phyloP scores from a whole-genome alignment of 2,329 filamentous ascomycete species.

The Aspergillus aculeatinus region DNA sequence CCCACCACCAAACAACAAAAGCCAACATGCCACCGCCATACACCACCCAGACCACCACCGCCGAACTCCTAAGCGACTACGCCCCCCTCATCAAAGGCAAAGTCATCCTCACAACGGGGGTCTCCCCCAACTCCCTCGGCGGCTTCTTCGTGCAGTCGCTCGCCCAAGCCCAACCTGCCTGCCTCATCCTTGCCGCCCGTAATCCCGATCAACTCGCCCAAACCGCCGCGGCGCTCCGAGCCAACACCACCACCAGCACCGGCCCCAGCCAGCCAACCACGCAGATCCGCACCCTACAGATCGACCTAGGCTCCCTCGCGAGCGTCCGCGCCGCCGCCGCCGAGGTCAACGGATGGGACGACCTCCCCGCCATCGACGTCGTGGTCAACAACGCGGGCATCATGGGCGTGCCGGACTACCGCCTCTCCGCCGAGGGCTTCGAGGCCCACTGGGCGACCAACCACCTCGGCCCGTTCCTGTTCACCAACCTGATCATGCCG shows the following conservation, averaged over 20 bases:
- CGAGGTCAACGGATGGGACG: constrained; percentile 27
- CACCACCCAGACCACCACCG: constrained; percentile 15
- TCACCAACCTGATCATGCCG: constrained; percentile 41
- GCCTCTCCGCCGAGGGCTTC: constrained; percentile 34
- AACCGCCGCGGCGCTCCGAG: constrained; percentile 27
- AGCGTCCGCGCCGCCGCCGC: constrained; percentile 34
- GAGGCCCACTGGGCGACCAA: constrained; percentile 43
- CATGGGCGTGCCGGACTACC: constrained; percentile 32
- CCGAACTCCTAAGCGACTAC: constrained; percentile 23
- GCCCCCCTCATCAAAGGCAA: constrained; percentile 25
- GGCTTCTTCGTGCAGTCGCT: constrained; percentile 36
- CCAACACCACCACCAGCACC: background rate
- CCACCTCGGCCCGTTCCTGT: constrained; percentile 41
- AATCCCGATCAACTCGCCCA: constrained; percentile 33
- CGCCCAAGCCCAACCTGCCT: constrained; percentile 25
- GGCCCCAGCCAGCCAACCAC: constrained; percentile 16
- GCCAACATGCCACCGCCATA: background rate
- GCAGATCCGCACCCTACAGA: constrained; percentile 24
- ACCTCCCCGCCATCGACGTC: constrained; percentile 38
- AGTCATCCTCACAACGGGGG: constrained; percentile 44
- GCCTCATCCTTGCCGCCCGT: constrained; percentile 43
- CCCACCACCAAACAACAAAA: background rate
- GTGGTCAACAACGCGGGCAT: constrained; percentile 48
- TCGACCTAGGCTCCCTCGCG: constrained; percentile 36
- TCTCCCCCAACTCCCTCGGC: constrained; percentile 40